Evolutionary conservation across 1,284 basidiomycete genomes (phyloP), one percentile per base, ranked within the genome.

Genomic region (Apiotrichum laibachii): DNA sequence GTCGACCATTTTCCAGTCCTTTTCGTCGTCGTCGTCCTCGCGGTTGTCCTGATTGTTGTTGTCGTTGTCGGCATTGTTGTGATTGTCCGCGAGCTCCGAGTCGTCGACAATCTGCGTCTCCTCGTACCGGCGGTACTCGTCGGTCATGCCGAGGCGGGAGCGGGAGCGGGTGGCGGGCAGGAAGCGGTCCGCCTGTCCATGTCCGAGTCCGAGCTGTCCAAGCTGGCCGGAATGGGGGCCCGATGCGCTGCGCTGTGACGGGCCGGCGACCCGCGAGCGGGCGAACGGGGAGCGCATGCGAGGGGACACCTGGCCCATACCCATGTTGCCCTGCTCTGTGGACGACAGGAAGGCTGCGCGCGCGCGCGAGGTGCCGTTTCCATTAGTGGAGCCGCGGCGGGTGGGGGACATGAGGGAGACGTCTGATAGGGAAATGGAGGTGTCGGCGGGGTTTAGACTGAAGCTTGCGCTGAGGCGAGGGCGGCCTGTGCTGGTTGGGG

Each of bases 1-100:
- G 73, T 96, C 92, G 6, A 97, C 85, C 82, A 91, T 87, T 1
- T 84, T 85, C 89, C 89, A 92, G 65, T 60, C 65, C n/a, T 62
- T 63, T 3, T 88, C 86, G 43, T 85, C 82, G 9, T 84, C 85
- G 15, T 64, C 63, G 5, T 67, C 67, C 39, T 82, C 82, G 26
- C 26, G 4, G 26, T 31, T 7, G 65, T 60, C 65, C 16, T 61
- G 62, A 4, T 88, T 86, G 43, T 85, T 82, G 10, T 84, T 85
- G 15, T 64, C 63, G 39, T 82, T 82, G 0, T 75, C 76, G 35
- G 85, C 85, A n/a, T 61, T 63, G 2, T 88, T 86, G 42, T 84
- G 82, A 10, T 83, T 85, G 13, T 64, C 62, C 6, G 64, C 66
- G 39, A 82, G 82, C 0, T 73, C 76, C 37, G 85, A 85, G 2